These are phyloP conservation scores for Voacanga thouarsii DNA, from an alignment of 257 asterid genomes.

Conservation along the genomic window DNA sequence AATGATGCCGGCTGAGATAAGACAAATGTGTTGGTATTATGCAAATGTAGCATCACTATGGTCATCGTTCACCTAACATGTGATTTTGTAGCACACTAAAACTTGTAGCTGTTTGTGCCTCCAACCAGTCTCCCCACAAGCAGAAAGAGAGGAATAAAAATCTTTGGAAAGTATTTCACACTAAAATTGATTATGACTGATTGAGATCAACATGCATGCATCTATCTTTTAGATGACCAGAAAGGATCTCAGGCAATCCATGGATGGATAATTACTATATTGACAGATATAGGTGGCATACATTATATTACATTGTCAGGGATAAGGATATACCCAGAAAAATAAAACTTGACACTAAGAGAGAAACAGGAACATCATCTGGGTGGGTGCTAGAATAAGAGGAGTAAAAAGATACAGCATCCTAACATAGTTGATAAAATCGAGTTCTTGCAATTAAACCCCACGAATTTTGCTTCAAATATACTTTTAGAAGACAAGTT, in stretches of 20 bases:
- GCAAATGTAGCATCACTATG: not conserved
- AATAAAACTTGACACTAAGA: not conserved
- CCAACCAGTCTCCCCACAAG: not conserved
- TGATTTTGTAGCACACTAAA: not conserved
- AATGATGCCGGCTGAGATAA: not conserved
- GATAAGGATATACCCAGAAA: no score
- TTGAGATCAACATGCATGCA: not conserved
- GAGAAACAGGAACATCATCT: not conserved
- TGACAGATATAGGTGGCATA: not conserved
- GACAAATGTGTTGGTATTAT: not conserved
- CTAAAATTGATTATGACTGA: not conserved
- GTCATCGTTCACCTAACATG: not conserved
- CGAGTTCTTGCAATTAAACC: not conserved
- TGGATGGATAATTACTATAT: not conserved
- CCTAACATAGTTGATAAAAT: not conserved
- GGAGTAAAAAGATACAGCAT: not conserved
- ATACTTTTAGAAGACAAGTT: not conserved
- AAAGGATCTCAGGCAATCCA: not conserved
- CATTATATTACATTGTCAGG: no score
- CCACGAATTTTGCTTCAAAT: not conserved
- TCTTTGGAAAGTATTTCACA: not conserved
- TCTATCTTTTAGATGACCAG: not conserved
- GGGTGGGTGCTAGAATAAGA: not conserved
- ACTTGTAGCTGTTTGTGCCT: not conserved
- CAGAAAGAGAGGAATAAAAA: not conserved